These are phyloP conservation scores for Mycena latifolia DNA, from an alignment of 768 basidiomycete species.

Conservation along the genomic window DNA sequence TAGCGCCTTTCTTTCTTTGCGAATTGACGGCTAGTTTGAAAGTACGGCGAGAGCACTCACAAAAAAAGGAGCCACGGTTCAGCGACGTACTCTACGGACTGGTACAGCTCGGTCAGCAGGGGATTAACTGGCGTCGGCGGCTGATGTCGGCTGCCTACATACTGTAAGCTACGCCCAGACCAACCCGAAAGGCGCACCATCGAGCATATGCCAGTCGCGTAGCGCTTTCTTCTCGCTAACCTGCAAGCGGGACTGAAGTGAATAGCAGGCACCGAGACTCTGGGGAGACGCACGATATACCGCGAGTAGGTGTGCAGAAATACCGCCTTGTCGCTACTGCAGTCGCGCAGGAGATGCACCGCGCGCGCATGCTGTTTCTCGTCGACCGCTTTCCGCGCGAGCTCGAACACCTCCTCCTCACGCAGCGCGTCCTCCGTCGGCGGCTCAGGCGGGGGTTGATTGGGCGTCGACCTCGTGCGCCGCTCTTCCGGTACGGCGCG, in stretches of 20 bases:
- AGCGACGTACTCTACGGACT: constrained; percentile 54
- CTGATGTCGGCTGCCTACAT: constrained; percentile 60
- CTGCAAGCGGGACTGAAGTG: neutral
- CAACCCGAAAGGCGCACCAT: constrained; percentile 51
- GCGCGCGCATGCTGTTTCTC: constrained; percentile 73
- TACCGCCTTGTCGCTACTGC: constrained; percentile 55
- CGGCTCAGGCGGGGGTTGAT: constrained; percentile 37
- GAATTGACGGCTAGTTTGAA: neutral
- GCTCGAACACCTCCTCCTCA: constrained; percentile 66
- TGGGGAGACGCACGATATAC: constrained; percentile 29
- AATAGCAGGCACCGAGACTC: neutral
- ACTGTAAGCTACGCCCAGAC: neutral
- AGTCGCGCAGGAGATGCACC: constrained; percentile 60
- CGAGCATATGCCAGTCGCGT: constrained; percentile 71
- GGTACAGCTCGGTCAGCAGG: constrained; percentile 58
- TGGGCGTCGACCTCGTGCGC: constrained; percentile 42
- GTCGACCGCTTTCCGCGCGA: constrained; percentile 67
- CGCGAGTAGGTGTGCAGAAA: constrained; percentile 32
- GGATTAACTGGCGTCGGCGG: constrained; percentile 64
- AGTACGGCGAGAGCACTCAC: constrained; percentile 51
- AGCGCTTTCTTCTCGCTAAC: constrained; percentile 61
- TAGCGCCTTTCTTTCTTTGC: constrained; percentile 66
- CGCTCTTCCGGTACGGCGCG: constrained; percentile 53
- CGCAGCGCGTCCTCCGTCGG: constrained; percentile 52
- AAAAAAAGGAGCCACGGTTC: constrained; percentile 79